A percentile compares a stretch with the other conserved stretches of the same genome.
phyloP scores from a whole-genome alignment of 768 basidiomycete genomes.

The Sutorius australiensis region DNA sequence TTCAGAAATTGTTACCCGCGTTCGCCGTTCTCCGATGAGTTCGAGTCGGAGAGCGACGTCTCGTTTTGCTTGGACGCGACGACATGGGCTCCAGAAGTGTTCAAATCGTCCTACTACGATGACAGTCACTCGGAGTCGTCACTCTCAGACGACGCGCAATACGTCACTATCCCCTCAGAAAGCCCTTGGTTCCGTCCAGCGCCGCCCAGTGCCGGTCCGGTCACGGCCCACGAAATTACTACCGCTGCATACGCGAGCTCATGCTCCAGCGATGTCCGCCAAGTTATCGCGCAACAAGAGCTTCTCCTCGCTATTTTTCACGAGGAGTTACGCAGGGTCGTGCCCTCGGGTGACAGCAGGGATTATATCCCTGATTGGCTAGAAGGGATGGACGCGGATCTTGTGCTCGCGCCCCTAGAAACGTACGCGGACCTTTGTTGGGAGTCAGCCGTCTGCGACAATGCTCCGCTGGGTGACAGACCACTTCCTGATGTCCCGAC shows the following conservation, averaged over 20 bases:
- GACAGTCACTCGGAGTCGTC: slow-evolving; percentile 18
- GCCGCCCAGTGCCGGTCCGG: slow-evolving; percentile 25
- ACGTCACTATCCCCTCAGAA: slow-evolving; percentile 36
- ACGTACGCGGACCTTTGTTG: slow-evolving; percentile 31
- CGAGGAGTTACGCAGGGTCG: slow-evolving; percentile 24
- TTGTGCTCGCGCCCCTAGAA: slow-evolving; percentile 27
- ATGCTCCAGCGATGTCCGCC: slow-evolving; percentile 32
- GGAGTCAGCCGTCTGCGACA: slow-evolving; percentile 25
- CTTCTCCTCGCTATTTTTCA: slow-evolving; percentile 33
- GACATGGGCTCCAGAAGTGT: slow-evolving; percentile 19
- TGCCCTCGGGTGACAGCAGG: slow-evolving; percentile 11
- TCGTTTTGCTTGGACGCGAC: slow-evolving; percentile 15
- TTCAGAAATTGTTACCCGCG: slow-evolving; percentile 9
- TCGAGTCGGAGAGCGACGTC: slow-evolving; percentile 18
- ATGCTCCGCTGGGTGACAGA: slow-evolving; percentile 9
- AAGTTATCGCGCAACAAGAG: slow-evolving; percentile 32
- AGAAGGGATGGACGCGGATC: slow-evolving; percentile 26
- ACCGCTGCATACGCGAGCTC: slow-evolving; percentile 21
- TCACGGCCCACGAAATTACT: slow-evolving; percentile 17
- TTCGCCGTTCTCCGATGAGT: slow-evolving; percentile 25
- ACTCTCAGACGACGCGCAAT: slow-evolving; percentile 33
- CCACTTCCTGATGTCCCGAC: slow-evolving; percentile 27
- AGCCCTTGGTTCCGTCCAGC: slow-evolving; percentile 38
- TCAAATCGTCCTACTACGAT: slow-evolving; percentile 12
- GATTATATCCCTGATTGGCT: slow-evolving; percentile 27